Conservation (phyloP, 768 basidiomycete genomes). For the Naganishia kalamii region DNA sequence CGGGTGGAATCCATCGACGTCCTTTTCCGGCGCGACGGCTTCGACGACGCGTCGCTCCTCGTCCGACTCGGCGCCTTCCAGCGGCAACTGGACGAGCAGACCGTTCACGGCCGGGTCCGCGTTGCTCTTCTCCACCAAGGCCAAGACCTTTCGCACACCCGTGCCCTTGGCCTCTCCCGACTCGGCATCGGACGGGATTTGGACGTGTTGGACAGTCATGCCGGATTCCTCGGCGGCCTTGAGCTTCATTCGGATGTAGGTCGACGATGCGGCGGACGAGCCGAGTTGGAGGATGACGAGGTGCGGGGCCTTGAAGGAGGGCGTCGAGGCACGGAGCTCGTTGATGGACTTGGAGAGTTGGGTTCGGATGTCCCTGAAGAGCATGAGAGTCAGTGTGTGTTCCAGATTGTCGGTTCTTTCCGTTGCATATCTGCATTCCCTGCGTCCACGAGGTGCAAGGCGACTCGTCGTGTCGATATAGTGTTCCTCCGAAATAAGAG, state of each 20-base stretch:
- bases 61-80: constrained; percentile 70
- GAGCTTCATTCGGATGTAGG: constrained; percentile 95
- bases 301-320: constrained; percentile 78
- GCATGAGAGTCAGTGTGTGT: neutral
- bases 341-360: constrained; percentile 66
- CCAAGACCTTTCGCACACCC: constrained; percentile 65
- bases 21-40: constrained; percentile 85
- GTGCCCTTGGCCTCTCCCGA: constrained; percentile 33
- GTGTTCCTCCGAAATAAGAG: too few species aligned
- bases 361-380: constrained; percentile 67
- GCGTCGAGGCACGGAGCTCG: constrained; percentile 59
- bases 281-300: constrained; percentile 93
- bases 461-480: too few species aligned
- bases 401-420: too few species aligned
- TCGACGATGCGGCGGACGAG: constrained; percentile 76
- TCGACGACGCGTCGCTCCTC: constrained; percentile 91
- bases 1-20: constrained; percentile 99
- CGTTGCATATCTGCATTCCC: too few species aligned
- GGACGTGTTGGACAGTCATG: constrained; percentile 75
- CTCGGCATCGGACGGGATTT: constrained; percentile 44
- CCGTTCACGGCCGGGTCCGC: constrained; percentile 73
- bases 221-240: constrained; percentile 94
- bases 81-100: constrained; percentile 89
- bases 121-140: constrained; percentile 73
- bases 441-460: neutral